A percentile compares a stretch with the other conserved stretches of the same genome.
These are phyloP conservation scores for Coprinopsis strossmayeri DNA, from an alignment of 768 basidiomycete genomes.

Conservation along the genomic window DNA sequence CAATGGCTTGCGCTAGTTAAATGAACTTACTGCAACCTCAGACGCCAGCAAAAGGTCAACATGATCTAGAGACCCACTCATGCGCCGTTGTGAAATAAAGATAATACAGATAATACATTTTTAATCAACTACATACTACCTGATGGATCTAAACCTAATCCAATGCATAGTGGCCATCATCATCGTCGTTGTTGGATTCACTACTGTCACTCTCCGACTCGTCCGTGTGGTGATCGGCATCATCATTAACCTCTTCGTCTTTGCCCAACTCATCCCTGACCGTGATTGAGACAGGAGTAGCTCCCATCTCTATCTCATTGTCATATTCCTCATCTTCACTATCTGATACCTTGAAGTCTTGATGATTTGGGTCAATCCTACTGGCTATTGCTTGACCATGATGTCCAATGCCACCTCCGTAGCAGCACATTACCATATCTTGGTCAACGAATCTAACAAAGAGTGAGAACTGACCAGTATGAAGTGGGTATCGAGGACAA, in stretches of 20 bases:
- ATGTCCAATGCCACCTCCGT: slow-evolving; percentile 12
- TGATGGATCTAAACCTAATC: background rate
- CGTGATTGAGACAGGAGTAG: too few species aligned
- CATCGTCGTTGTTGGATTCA: background rate
- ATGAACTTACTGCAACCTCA: background rate
- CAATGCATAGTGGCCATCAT: background rate
- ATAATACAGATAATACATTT: background rate
- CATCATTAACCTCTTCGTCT: background rate
- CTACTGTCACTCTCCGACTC: background rate
- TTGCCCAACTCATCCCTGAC: too few species aligned
- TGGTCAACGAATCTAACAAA: slow-evolving; percentile 29
- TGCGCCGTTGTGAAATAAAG: background rate
- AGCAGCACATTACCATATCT: slow-evolving; percentile 28
- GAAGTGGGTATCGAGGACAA: too few species aligned
- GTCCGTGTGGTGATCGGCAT: background rate
- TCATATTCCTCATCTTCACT: background rate
- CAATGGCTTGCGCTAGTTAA: background rate
- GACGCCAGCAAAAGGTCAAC: background rate
- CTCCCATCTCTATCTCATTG: background rate
- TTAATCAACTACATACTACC: background rate
- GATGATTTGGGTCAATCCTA: background rate
- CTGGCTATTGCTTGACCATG: background rate
- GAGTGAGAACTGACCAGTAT: background rate
- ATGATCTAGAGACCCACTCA: background rate
- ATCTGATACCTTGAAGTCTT: slow-evolving; percentile 4